phyloP scores from a whole-genome alignment of 164 flowering plant species.

The Cinnamomum micranthum region DNA sequence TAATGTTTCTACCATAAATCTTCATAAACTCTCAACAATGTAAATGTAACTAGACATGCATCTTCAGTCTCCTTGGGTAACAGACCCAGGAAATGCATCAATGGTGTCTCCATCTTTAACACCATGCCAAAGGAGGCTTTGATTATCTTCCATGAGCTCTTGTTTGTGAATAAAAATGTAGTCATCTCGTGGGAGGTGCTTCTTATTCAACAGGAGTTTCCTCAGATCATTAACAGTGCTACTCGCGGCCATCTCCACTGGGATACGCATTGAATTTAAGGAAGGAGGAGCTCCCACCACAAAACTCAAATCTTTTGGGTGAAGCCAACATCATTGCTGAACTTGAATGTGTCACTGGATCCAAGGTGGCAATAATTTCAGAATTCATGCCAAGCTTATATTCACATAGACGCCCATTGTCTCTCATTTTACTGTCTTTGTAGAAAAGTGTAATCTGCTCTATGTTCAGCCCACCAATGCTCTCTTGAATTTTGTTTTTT shows the following conservation, averaged over 20 bases:
- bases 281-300: slow-evolving; percentile 55
- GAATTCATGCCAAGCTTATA: slow-evolving; percentile 53
- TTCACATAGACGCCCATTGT: slow-evolving; percentile 47
- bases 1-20: too few relatives aligned
- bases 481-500: slow-evolving; percentile 71
- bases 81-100: slow-evolving; percentile 69
- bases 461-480: slow-evolving; percentile 51
- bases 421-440: slow-evolving; percentile 48
- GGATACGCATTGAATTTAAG: slow-evolving; percentile 52
- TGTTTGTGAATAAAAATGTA: slow-evolving; percentile 83
- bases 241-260: slow-evolving; percentile 52
- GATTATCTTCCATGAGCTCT: slow-evolving; percentile 61
- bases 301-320: slow-evolving; percentile 36
- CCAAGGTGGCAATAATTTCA: slow-evolving; percentile 47
- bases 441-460: slow-evolving; percentile 38
- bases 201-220: slow-evolving; percentile 33
- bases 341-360: slow-evolving; percentile 18
- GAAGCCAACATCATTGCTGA: slow-evolving; percentile 22
- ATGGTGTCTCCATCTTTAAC: slow-evolving; percentile 70
- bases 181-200: slow-evolving; percentile 62
- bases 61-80: slow-evolving; percentile 20
- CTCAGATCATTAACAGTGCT: slow-evolving; percentile 52
- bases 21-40: too few relatives aligned
- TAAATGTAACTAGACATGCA: too few relatives aligned
- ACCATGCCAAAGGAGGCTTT: slow-evolving; percentile 77